Base-by-base conservation (phyloP, 2,329 filamentous ascomycete species). In the Xylaria sp. region DNA sequence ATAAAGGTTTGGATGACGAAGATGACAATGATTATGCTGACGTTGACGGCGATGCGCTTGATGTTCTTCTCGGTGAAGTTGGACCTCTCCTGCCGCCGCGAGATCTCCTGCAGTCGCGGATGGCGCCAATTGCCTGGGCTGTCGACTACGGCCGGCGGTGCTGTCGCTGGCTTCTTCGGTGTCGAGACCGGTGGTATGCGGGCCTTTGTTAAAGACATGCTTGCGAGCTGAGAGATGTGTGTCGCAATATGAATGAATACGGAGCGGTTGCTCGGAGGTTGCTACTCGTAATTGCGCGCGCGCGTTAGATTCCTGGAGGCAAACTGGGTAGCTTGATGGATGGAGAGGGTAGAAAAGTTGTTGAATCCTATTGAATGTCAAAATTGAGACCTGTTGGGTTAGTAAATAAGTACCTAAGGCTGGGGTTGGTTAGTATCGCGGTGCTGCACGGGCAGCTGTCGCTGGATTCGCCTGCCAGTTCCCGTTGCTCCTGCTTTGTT, bases 111-210 rank as follows among this genome's bases (percentile, higher is more conserved):
- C 61, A 97, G 81, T 59, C 88, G 86, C 29, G 94, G 94, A 71
- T 99, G 94, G 67, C 87, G 85, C 93, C 94, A 99, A 69, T 87
- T 91, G 50, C 93, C 92, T 6, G 90, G 83, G 64, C 81, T 85
- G 48, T 85, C 82, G 22, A 72, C 68, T 39, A 63, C 60, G 19
- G 66, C 60, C 16, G 67, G 58, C 1, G 72, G 60, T 6, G 65
- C 51, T 17, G 71, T 52, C 6, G 55, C 42, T 37, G 52, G 38
- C 40, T 72, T 70, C 44, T 57, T 66, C 26, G 74, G 69, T 22
- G 71, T 75, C 26, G 68, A 70, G 68, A 80, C 57, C 61, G 82
- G 67, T 60, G 82, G 67, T 61, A 74, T 76, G 48, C 63, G 55
- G 9, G 67, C 53, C 4, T 58, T 56, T 4, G 63, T 59, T 2